A percentile compares a stretch with the other conserved stretches of the same genome.
phyloP scores from a whole-genome alignment of 2,329 filamentous ascomycete species.

The Scytalidium sp. region DNA sequence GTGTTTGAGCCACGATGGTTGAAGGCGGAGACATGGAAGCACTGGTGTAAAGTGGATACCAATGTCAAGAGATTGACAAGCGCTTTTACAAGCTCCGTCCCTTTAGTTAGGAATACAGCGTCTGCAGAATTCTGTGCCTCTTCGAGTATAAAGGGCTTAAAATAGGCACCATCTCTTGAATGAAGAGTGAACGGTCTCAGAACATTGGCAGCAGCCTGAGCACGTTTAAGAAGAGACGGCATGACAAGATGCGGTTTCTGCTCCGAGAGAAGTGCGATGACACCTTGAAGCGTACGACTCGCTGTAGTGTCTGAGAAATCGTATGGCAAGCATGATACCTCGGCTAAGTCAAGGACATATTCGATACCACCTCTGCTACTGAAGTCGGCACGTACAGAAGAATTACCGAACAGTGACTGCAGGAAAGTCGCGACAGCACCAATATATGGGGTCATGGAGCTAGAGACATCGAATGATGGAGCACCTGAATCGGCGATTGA shows the following conservation, averaged over 20 bases:
- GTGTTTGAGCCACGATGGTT: constrained; percentile 55
- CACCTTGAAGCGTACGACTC: constrained; percentile 67
- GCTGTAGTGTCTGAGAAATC: constrained; percentile 66
- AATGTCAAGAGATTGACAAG: constrained; percentile 75
- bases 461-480: constrained; percentile 17
- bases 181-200: constrained; percentile 62
- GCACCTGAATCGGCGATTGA: not conserved
- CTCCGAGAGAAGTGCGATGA: constrained; percentile 77
- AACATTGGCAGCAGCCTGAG: constrained; percentile 65
- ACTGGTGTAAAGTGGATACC: constrained; percentile 69
- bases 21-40: constrained; percentile 61
- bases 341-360: constrained; percentile 77
- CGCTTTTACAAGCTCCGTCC: constrained; percentile 76
- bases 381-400: constrained; percentile 48
- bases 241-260: constrained; percentile 76
- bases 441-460: constrained; percentile 53
- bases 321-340: constrained; percentile 75
- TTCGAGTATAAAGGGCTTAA: constrained; percentile 60
- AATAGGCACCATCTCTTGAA: constrained; percentile 57
- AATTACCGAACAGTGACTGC: constrained; percentile 29
- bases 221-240: constrained; percentile 74
- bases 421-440: constrained; percentile 76
- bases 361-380: constrained; percentile 79
- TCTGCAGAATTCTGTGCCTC: constrained; percentile 32
- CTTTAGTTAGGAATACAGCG: constrained; percentile 49